Conservation (phyloP, 139 green algal genomes). For the Haematococcus sp. region DNA sequence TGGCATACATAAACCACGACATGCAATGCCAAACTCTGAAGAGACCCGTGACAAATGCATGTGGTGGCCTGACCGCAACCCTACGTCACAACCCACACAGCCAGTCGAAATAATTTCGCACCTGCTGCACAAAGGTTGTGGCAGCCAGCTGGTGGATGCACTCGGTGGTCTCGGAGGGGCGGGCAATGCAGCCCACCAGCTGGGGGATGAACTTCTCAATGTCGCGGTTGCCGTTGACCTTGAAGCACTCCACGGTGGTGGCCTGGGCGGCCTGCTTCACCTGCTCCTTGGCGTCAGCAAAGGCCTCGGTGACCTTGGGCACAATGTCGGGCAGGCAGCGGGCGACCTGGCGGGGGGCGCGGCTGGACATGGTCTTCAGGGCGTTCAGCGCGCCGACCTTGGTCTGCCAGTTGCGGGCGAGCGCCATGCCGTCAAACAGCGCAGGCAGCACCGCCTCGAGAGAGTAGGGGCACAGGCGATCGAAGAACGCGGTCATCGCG, state of each 20-base stretch:
- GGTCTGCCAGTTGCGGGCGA: conserved; percentile 69
- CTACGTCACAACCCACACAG: not conserved
- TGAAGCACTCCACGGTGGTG: conserved; percentile 44
- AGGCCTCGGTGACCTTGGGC: conserved; percentile 60
- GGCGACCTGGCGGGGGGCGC: conserved; percentile 54
- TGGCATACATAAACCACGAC: too few species aligned
- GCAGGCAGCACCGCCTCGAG: conserved; percentile 53
- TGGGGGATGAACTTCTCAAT: conserved; percentile 85
- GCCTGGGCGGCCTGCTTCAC: conserved; percentile 44
- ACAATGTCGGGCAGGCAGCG: conserved; percentile 74
- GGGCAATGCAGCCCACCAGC: conserved; percentile 77
- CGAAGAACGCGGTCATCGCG: conserved; percentile 32
- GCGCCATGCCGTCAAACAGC: conserved; percentile 66
- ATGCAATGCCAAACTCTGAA: too few species aligned
- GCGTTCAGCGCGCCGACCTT: conserved; percentile 70
- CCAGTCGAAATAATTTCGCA: conserved; percentile 3
- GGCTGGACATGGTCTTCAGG: conserved; percentile 54
- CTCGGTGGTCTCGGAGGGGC: conserved; percentile 68
- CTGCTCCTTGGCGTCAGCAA: conserved; percentile 70
- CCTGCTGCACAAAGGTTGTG: conserved; percentile 87
- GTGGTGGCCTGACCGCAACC: too few species aligned
- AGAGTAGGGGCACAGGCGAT: conserved; percentile 43
- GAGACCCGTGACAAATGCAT: too few species aligned
- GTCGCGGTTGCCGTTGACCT: conserved; percentile 74
- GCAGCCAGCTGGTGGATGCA: conserved; percentile 88